Base-by-base conservation (phyloP, 306 rosid species). In the Citrullus colocynthis region DNA sequence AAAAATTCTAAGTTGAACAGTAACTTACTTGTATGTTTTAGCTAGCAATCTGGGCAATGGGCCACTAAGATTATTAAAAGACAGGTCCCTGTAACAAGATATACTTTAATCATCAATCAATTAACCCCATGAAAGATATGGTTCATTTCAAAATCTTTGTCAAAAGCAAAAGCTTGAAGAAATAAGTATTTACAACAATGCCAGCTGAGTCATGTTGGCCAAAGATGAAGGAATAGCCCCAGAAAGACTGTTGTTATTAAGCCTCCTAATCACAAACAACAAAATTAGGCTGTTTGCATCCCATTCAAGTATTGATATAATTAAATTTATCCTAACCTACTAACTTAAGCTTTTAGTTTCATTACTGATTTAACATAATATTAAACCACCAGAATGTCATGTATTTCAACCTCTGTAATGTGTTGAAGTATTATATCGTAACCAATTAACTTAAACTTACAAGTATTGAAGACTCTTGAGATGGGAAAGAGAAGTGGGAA, bases 191-290 rank as follows among this genome's bases (percentile, higher is more conserved):
- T 85, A 96, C 99, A 96, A 81, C 82, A 91, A 91, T 67, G 88
- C 85, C 55, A 96, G 93, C 60, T 87, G 93, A 6, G 88, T 76
- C 90, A 88, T 86, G 90, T 88, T 87, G 78, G 96, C 91, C 80
- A 96, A 81, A 63, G 97, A 85, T 55, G 96, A 71, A 83, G 96
- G 99, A 85, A 96, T 91, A 62, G 85, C 79, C 59, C 97, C 99
- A 30, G 85, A 76, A 28, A 96, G 82, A 81, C 86, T 89, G 82
- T 96, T 96, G 69, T 93, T 96, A 83, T 90, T 91, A 69, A 96
- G 83, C 89, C 92, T 73, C 93, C 99, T 93, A 84, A 84, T 67
- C 56, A 57, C 61, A 74, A 30, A 54, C 18, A 52, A 71, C 41
- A 16, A 74, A 56, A 21, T 17, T 73, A 2, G 14, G 34, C 56